phyloP scores from a whole-genome alignment of 208 protist genomes.

The Leishmania turanica region DNA sequence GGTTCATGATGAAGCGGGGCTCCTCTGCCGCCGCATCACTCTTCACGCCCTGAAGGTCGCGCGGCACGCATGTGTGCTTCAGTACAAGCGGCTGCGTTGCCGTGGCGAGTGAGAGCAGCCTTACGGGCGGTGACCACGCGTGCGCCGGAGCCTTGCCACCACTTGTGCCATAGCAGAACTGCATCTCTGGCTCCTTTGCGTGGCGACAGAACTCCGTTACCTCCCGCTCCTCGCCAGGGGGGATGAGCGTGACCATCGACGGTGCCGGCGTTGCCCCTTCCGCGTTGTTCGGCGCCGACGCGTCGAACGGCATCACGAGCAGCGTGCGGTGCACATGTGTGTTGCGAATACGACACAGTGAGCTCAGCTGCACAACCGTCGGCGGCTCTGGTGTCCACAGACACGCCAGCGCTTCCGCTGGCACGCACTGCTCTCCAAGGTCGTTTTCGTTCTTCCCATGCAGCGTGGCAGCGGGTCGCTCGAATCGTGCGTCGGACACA shows the following conservation, averaged over 20 bases:
- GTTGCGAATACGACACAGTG: constrained; percentile 26
- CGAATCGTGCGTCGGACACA: not conserved
- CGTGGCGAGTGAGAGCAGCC: constrained; percentile 40
- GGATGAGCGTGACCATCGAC: constrained; percentile 15
- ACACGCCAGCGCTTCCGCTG: not conserved
- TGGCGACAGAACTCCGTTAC: constrained; percentile 13
- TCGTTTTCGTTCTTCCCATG: not conserved
- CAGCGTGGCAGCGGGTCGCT: not conserved
- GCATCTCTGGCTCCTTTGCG: constrained; percentile 31
- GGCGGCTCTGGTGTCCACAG: constrained; percentile 16
- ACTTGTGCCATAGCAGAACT: constrained; percentile 26
- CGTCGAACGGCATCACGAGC: constrained; percentile 9
- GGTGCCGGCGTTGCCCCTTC: constrained; percentile 10
- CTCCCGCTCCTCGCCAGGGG: constrained; percentile 15
- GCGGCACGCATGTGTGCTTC: constrained; percentile 32
- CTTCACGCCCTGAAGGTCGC: no score
- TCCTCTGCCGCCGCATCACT: not conserved
- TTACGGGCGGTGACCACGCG: constrained; percentile 48
- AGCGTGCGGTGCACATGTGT: constrained; percentile 13
- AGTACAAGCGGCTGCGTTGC: constrained; percentile 37
- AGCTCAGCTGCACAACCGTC: constrained; percentile 11
- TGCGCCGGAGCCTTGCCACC: constrained; percentile 7
- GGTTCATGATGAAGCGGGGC: not conserved
- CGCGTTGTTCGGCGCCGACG: not conserved
- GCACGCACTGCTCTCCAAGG: not conserved